Percentiles rank a stretch among this genome's conserved stretches.
phyloP scores from a whole-genome alignment of 495 filamentous ascomycete species.

The Aspergillus bridgeri region DNA sequence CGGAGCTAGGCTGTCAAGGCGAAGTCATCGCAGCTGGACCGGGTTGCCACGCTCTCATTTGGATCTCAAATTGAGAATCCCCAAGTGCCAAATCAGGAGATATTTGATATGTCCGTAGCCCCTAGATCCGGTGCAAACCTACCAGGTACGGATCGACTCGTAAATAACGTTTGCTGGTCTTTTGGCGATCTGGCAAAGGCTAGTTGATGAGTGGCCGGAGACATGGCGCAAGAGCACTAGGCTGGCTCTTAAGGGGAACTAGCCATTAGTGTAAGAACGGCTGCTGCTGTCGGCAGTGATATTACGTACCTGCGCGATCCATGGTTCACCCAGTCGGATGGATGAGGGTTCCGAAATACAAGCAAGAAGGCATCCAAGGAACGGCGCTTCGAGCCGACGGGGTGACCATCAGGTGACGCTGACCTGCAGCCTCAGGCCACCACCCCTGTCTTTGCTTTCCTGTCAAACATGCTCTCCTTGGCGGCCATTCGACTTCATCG shows the following conservation, averaged over 20 bases:
- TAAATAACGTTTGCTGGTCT: neutral
- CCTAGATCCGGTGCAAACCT: no score
- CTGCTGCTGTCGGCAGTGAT: neutral
- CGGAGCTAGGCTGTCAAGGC: neutral
- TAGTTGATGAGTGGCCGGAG: neutral
- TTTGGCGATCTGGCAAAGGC: neutral
- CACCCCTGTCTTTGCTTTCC: neutral
- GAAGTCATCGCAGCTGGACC: neutral
- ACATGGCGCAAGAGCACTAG: neutral
- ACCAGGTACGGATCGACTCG: neutral
- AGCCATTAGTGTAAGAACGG: neutral
- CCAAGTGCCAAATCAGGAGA: neutral
- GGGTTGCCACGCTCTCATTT: neutral
- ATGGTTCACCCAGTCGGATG: neutral
- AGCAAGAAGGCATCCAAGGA: neutral
- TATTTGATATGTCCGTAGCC: neutral
- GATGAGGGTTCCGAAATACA: neutral
- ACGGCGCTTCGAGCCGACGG: no score
- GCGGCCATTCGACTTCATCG: neutral
- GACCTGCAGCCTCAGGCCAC: neutral
- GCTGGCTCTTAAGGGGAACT: neutral
- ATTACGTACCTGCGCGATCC: neutral
- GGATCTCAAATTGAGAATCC: neutral
- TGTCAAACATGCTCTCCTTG: neutral
- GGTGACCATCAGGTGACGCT: neutral